phyloP scores from a whole-genome alignment of 345 rosid species.

The Bruguiera sexangula region DNA sequence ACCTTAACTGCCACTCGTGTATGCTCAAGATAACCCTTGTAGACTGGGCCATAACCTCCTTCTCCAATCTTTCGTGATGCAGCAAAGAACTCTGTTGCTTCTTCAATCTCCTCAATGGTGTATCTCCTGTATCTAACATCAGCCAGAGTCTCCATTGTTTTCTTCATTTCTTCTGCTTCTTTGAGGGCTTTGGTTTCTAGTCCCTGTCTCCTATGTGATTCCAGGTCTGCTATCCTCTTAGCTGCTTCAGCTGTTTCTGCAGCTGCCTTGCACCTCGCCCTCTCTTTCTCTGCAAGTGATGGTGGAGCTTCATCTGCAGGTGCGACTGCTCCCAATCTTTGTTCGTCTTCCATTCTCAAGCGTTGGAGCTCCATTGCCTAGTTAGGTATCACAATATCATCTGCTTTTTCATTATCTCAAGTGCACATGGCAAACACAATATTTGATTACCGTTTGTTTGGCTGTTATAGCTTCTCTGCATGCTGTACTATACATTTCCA shows the following conservation, averaged over 20 bases:
- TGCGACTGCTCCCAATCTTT: slow-evolving; percentile 49
- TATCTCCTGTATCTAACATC: slow-evolving; percentile 67
- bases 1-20: slow-evolving; percentile 84
- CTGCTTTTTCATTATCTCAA: neutral
- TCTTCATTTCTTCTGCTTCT: slow-evolving; percentile 48
- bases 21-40: slow-evolving; percentile 72
- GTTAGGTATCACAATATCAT: neutral
- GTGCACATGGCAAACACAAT: neutral
- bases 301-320: slow-evolving; percentile 61
- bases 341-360: slow-evolving; percentile 59
- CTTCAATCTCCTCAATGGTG: slow-evolving; percentile 69
- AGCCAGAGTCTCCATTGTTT: slow-evolving; percentile 28
- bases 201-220: slow-evolving; percentile 49
- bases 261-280: slow-evolving; percentile 55
- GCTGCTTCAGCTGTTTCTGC: slow-evolving; percentile 67
- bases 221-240: slow-evolving; percentile 51
- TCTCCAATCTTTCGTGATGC: slow-evolving; percentile 65
- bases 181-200: slow-evolving; percentile 49
- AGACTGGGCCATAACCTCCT: slow-evolving; percentile 98
- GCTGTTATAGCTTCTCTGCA: slow-evolving; percentile 84
- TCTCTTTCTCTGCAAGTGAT: slow-evolving; percentile 58
- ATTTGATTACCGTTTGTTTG: slow-evolving; percentile 55
- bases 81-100: slow-evolving; percentile 61
- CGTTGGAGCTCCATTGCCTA: slow-evolving; percentile 77
- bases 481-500: slow-evolving; percentile 76